Percentiles rank a stretch among this genome's conserved stretches.
These are phyloP conservation scores for Moricandia moricandioides DNA, from an alignment of 345 rosid genomes.

Conservation along the genomic window DNA sequence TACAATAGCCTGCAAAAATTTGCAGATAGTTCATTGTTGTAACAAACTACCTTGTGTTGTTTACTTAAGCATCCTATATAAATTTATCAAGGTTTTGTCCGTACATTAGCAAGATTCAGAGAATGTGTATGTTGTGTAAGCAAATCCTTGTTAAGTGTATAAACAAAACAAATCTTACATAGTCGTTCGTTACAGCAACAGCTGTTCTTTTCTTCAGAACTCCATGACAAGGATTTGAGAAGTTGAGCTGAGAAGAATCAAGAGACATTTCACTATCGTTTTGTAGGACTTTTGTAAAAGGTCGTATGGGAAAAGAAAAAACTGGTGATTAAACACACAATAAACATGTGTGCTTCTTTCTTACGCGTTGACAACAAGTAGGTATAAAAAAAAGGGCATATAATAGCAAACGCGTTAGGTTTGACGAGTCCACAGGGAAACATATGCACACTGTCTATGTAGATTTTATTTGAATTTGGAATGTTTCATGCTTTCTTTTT, in stretches of 20 bases:
- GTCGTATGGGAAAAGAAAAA: neutral
- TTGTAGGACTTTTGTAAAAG: neutral
- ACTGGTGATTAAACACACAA: neutral
- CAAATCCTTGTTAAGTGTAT: neutral
- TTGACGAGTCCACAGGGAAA: conserved; percentile 19
- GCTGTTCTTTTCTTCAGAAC: neutral
- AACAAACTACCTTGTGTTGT: neutral
- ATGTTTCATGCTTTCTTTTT: neutral
- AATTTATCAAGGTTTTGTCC: neutral
- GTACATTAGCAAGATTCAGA: neutral
- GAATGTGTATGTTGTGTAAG: neutral
- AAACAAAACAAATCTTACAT: neutral
- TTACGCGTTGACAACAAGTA: neutral
- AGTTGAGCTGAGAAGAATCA: neutral
- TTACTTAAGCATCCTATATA: neutral
- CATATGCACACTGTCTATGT: neutral
- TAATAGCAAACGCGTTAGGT: conserved; percentile 1
- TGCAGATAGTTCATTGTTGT: conserved; percentile 5
- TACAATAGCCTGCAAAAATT: conserved; percentile 3
- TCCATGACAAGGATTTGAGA: neutral
- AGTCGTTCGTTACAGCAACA: neutral
- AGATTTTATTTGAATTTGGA: neutral
- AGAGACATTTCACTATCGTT: neutral
- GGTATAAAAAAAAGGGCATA: neutral
- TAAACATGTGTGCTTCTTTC: neutral